These are phyloP conservation scores for Mycena kentingensis DNA, from an alignment of 768 basidiomycete genomes.

Conservation along the genomic window DNA sequence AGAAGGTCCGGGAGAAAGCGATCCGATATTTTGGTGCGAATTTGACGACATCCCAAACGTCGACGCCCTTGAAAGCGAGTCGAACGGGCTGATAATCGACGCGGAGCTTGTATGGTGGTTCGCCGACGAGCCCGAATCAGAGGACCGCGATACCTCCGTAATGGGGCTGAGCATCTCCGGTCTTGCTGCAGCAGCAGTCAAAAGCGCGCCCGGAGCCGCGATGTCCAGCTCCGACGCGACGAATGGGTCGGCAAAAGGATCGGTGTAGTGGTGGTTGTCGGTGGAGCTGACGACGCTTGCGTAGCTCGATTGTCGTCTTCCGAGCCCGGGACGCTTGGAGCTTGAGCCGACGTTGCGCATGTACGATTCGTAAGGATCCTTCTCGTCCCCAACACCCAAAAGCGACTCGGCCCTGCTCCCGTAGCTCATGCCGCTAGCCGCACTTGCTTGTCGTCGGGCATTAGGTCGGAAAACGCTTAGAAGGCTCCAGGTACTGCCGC, in stretches of 20 bases:
- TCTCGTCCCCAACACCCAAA: constrained; percentile 15
- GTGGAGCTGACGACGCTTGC: constrained; percentile 34
- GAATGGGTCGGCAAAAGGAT: constrained; percentile 51
- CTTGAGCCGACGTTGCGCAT: constrained; percentile 27
- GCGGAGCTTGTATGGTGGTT: constrained; percentile 21
- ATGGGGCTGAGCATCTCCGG: constrained; percentile 34
- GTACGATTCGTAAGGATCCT: constrained; percentile 19
- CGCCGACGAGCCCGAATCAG: constrained; percentile 28
- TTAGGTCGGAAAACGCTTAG: constrained; percentile 44
- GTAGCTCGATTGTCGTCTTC: constrained; percentile 40
- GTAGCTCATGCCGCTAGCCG: constrained; percentile 26
- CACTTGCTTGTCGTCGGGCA: constrained; percentile 12
- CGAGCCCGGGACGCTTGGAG: constrained; percentile 25
- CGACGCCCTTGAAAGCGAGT: constrained; percentile 16
- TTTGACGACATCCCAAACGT: constrained; percentile 16
- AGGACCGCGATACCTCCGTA: constrained; percentile 33
- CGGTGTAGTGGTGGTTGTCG: constrained; percentile 46
- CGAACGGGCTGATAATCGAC: constrained; percentile 41
- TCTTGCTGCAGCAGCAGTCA: constrained; percentile 14
- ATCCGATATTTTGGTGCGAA: constrained; percentile 17
- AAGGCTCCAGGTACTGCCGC: constrained; percentile 57
- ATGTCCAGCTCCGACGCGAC: constrained; percentile 29
- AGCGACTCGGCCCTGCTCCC: constrained; percentile 21
- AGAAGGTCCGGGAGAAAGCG: constrained; percentile 1
- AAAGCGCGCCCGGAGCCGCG: constrained; percentile 28